These are phyloP conservation scores for Mariannaea elegans DNA, from an alignment of 2,329 filamentous ascomycete genomes.

Conservation along the genomic window DNA sequence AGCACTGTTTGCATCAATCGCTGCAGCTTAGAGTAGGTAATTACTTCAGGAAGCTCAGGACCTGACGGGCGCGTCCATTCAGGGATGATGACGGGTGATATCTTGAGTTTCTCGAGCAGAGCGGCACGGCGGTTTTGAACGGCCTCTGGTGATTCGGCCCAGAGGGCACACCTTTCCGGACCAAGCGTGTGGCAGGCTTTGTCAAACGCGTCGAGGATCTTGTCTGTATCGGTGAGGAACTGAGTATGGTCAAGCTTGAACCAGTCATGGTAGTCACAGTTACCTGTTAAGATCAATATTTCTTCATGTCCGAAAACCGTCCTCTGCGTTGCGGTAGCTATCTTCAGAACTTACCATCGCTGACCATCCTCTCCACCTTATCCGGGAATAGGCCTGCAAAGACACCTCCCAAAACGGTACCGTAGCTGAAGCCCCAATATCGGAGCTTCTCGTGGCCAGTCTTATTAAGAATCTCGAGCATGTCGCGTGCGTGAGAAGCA, in stretches of 20 bases:
- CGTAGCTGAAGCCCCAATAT: slow-evolving; percentile 66
- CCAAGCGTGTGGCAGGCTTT: slow-evolving; percentile 62
- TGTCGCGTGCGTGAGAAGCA: slow-evolving; percentile 55
- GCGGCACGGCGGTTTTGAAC: slow-evolving; percentile 50
- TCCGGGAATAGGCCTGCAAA: slow-evolving; percentile 64
- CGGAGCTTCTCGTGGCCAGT: slow-evolving; percentile 53
- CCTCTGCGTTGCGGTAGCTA: no score
- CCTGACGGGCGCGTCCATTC: slow-evolving; percentile 37
- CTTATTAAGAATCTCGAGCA: slow-evolving; percentile 56
- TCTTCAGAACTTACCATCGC: slow-evolving; percentile 52
- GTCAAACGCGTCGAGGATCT: slow-evolving; percentile 62
- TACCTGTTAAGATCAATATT: slow-evolving; percentile 43
- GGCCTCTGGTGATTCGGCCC: slow-evolving; percentile 45
- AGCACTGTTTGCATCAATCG: slow-evolving; percentile 52
- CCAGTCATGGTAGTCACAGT: slow-evolving; percentile 65
- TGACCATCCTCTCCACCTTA: slow-evolving; percentile 58
- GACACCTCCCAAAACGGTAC: slow-evolving; percentile 60
- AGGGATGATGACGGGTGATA: slow-evolving; percentile 54
- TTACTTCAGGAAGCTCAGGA: slow-evolving; percentile 55
- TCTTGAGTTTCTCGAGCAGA: slow-evolving; percentile 53
- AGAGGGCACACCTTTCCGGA: slow-evolving; percentile 56
- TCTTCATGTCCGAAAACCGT: background rate
- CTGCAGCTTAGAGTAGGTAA: slow-evolving; percentile 60
- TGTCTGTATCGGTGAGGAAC: slow-evolving; percentile 63
- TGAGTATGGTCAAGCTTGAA: slow-evolving; percentile 54